Percentiles rank a stretch among this genome's conserved stretches.
Conservation (phyloP, 345 rosid genomes). For the Corymbia maculata region DNA sequence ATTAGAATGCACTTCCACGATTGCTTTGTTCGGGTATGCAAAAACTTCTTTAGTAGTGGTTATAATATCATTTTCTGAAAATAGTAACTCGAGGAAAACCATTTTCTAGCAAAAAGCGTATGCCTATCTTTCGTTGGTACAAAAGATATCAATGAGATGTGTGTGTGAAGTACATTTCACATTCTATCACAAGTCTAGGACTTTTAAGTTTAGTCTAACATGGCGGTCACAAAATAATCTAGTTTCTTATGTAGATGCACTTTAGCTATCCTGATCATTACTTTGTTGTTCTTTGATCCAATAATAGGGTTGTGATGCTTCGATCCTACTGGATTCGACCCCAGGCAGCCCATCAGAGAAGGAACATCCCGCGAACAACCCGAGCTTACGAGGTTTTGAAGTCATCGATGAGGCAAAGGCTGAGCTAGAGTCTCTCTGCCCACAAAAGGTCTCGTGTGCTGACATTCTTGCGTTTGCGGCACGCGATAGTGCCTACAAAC, state of each 20-base stretch:
- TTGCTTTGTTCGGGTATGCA: not conserved
- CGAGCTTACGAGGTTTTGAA: constrained; percentile 5
- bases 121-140: not conserved
- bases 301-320: constrained; percentile 13
- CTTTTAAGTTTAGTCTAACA: not conserved
- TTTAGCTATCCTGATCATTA: not conserved
- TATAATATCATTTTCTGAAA: no score
- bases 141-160: not conserved
- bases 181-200: not conserved
- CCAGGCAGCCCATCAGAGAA: constrained; percentile 5
- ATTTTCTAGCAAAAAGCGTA: not conserved
- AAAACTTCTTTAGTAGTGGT: accelerated
- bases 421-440: not conserved
- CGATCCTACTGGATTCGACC: constrained; percentile 1
- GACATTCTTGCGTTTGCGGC: constrained; percentile 3
- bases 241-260: not conserved
- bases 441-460: not conserved
- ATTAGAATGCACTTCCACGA: constrained; percentile 20
- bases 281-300: accelerated
- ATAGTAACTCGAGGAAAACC: not conserved
- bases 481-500: not conserved
- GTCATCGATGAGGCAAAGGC: constrained; percentile 3
- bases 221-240: not conserved
- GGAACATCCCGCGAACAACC: constrained; percentile 1
- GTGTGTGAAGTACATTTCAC: not conserved